phyloP scores from a whole-genome alignment of 2,329 filamentous ascomycete species.

The Fusarium sp. region DNA sequence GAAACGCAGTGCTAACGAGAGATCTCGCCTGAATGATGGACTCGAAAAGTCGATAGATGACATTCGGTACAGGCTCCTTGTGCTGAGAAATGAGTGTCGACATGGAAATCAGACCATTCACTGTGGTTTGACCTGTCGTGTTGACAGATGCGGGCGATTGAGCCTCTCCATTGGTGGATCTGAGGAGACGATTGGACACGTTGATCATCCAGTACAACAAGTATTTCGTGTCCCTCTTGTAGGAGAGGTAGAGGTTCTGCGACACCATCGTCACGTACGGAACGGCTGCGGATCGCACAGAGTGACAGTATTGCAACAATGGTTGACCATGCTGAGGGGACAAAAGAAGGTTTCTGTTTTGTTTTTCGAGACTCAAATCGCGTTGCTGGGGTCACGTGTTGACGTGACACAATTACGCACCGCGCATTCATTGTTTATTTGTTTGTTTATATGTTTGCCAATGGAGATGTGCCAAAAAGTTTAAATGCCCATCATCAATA shows the following conservation, averaged over 20 bases:
- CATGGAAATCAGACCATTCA: constrained; percentile 51
- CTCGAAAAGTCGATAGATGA: constrained; percentile 51
- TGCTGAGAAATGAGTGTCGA: constrained; percentile 54
- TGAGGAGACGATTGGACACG: constrained; percentile 51
- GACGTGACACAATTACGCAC: background rate
- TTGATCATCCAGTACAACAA: constrained; percentile 54
- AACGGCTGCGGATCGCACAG: background rate
- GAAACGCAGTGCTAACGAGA: constrained; percentile 44
- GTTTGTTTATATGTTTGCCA: background rate
- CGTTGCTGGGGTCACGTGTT: background rate
- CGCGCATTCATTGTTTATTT: background rate
- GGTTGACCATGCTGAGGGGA: background rate
- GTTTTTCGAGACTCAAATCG: background rate
- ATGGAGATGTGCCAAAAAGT: background rate
- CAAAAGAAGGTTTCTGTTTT: background rate
- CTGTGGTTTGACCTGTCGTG: constrained; percentile 51
- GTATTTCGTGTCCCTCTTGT: constrained; percentile 53
- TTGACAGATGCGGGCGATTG: constrained; percentile 43
- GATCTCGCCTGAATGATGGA: constrained; percentile 52
- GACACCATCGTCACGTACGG: constrained; percentile 36
- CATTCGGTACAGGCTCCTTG: constrained; percentile 45
- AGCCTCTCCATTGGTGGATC: constrained; percentile 25
- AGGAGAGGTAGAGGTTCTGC: constrained; percentile 49
- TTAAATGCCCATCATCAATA: too few relatives aligned
- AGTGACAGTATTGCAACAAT: background rate